These are phyloP conservation scores for Leccinum truebloodii DNA, from an alignment of 768 basidiomycete species.

Conservation along the genomic window DNA sequence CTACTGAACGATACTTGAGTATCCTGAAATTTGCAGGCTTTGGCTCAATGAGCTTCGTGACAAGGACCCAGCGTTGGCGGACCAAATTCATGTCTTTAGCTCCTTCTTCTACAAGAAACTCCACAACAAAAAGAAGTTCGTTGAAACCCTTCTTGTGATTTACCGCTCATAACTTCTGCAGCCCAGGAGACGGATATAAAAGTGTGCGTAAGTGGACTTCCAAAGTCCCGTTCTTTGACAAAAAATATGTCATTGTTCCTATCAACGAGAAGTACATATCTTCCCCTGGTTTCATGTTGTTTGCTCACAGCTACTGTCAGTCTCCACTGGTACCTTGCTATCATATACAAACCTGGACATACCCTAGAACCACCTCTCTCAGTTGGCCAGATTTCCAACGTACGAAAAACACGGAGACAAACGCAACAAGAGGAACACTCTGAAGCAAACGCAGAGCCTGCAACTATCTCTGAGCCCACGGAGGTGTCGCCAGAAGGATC, in stretches of 20 bases:
- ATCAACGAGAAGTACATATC: conserved; percentile 89
- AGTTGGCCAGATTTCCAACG: conserved; percentile 3
- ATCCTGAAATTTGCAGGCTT: conserved; percentile 45
- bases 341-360: conserved; percentile 81
- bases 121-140: conserved; percentile 58
- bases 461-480: neutral
- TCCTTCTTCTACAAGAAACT: conserved; percentile 99
- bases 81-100: conserved; percentile 87
- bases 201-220: conserved; percentile 94
- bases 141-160: conserved; percentile 3
- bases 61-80: conserved; percentile 58
- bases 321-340: conserved; percentile 95
- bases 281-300: neutral
- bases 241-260: conserved; percentile 92
- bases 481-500: conserved; percentile 6
- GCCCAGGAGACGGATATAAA: conserved; percentile 66
- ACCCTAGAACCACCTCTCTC: conserved; percentile 53
- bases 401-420: conserved; percentile 25
- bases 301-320: conserved; percentile 41
- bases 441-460: conserved; percentile 5
- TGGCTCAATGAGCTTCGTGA: conserved; percentile 65
- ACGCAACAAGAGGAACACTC: conserved; percentile 18
- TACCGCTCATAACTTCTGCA: conserved; percentile 28
- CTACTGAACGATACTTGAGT: neutral
- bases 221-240: conserved; percentile 83